These are phyloP conservation scores for Vitis rotundifolia DNA, from an alignment of 164 flowering plant species.

Conservation along the genomic window DNA sequence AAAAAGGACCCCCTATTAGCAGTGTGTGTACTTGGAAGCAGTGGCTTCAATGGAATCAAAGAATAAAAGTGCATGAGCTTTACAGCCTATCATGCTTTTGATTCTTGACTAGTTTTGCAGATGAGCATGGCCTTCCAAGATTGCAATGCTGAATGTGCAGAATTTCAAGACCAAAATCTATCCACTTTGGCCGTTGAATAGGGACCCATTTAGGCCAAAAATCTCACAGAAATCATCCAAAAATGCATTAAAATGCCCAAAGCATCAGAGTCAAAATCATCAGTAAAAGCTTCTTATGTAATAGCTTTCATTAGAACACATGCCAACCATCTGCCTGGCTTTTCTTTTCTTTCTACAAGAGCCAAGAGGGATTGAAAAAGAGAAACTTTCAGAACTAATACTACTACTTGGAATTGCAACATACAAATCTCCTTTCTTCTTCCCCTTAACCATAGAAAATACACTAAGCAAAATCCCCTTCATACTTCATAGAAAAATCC, in stretches of 20 bases:
- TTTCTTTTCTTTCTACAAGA: constrained; percentile 10
- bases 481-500: constrained; percentile 6
- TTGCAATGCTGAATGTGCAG: background rate
- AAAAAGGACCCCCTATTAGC: constrained; percentile 3
- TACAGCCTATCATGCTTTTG: constrained; percentile 11
- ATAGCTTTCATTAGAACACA: no score
- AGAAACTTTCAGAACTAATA: background rate
- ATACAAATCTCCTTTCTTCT: background rate
- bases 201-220: no score
- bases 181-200: no score
- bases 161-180: no score
- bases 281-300: no score
- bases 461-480: constrained; percentile 15
- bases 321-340: background rate
- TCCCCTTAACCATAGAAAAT: background rate
- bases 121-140: background rate
- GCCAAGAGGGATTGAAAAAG: background rate
- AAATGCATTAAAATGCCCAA: background rate
- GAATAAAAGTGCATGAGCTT: constrained; percentile 10
- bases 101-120: background rate
- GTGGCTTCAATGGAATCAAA: constrained; percentile 7
- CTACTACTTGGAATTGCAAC: background rate
- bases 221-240: background rate
- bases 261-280: no score
- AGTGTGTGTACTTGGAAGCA: constrained; percentile 2